Percentiles rank a stretch among this genome's conserved stretches.
These are phyloP conservation scores for Podila epicladia DNA, from an alignment of 192 early-diverging fungal genomes.

Conservation along the genomic window DNA sequence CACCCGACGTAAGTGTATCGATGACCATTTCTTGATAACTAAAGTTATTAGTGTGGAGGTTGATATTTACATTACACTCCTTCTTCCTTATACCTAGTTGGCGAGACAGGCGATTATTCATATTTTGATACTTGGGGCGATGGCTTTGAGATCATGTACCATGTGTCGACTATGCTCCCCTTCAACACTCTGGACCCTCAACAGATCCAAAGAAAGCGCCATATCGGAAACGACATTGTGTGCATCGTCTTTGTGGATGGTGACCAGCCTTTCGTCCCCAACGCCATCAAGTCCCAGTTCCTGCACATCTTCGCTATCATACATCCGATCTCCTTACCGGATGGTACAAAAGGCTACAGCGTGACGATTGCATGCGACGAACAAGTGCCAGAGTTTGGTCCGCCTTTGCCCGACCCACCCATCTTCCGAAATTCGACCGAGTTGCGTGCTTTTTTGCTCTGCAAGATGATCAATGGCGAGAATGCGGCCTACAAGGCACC, in stretches of 20 bases:
- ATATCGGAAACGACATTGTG: conserved; percentile 74
- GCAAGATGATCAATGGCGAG: conserved; percentile 64
- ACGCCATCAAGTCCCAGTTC: conserved; percentile 67
- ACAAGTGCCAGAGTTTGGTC: conserved; percentile 63
- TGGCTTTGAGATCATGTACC: conserved; percentile 76
- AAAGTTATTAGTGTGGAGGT: background rate
- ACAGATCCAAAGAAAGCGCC: conserved; percentile 72
- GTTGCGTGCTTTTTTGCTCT: conserved; percentile 51
- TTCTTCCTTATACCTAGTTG: conserved; percentile 50
- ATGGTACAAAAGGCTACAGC: conserved; percentile 30
- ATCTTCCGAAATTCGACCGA: conserved; percentile 52
- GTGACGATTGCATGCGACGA: conserved; percentile 51
- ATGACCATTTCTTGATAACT: background rate
- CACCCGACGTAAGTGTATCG: conserved; percentile 61
- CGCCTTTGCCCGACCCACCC: conserved; percentile 54
- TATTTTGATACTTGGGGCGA: conserved; percentile 81
- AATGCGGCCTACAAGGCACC: conserved; percentile 66
- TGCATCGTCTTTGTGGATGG: conserved; percentile 68
- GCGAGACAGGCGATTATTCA: conserved; percentile 74
- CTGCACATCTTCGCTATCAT: conserved; percentile 68
- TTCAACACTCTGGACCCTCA: conserved; percentile 72
- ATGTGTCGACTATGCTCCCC: conserved; percentile 80
- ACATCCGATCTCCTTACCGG: conserved; percentile 18
- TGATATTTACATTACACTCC: background rate
- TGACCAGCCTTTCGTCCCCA: conserved; percentile 60